Percentiles rank a stretch among this genome's conserved stretches.
These are phyloP conservation scores for Xylona heveae DNA, from an alignment of 495 filamentous ascomycete genomes.

Conservation along the genomic window DNA sequence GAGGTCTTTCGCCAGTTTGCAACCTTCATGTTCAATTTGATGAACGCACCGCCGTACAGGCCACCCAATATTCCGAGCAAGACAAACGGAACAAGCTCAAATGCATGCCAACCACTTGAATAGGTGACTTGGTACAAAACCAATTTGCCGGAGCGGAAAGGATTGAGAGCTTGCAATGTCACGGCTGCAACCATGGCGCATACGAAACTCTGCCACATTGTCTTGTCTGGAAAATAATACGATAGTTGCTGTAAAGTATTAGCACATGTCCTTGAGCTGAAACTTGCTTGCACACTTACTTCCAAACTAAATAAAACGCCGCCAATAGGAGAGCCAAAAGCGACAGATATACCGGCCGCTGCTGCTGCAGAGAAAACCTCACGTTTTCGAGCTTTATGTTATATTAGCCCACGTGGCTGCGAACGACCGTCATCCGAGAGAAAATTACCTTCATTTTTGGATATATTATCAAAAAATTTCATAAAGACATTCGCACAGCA, in stretches of 20 bases:
- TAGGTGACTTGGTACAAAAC: slow-evolving; percentile 96
- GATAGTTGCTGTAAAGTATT: slow-evolving; percentile 44
- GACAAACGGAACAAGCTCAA: slow-evolving; percentile 78
- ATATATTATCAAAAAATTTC: slow-evolving; percentile 67
- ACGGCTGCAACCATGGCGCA: slow-evolving; percentile 96
- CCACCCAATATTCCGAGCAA: slow-evolving; percentile 78
- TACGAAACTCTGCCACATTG: slow-evolving; percentile 99
- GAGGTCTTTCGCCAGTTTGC: slow-evolving; percentile 56
- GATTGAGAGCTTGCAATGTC: slow-evolving; percentile 77
- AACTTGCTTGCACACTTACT: slow-evolving; percentile 17
- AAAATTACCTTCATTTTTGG: slow-evolving; percentile 60
- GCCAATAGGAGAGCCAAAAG: slow-evolving; percentile 91
- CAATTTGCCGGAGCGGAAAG: slow-evolving; percentile 88
- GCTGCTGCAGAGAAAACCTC: slow-evolving; percentile 91
- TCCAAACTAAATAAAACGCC: slow-evolving; percentile 86
- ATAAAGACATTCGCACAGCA: slow-evolving; percentile 93
- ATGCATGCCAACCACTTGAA: slow-evolving; percentile 78
- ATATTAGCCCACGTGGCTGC: no score
- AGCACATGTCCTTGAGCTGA: neutral
- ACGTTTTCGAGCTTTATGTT: slow-evolving; percentile 56
- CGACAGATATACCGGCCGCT: slow-evolving; percentile 87
- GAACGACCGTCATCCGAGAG: neutral
- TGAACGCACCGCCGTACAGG: slow-evolving; percentile 84
- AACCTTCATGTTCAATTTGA: slow-evolving; percentile 79
- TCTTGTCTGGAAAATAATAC: slow-evolving; percentile 98